A percentile compares a stretch with the other conserved stretches of the same genome.
These are phyloP conservation scores for Pichia terricola DNA, from an alignment of 1,139 yeast species.

Conservation along the genomic window DNA sequence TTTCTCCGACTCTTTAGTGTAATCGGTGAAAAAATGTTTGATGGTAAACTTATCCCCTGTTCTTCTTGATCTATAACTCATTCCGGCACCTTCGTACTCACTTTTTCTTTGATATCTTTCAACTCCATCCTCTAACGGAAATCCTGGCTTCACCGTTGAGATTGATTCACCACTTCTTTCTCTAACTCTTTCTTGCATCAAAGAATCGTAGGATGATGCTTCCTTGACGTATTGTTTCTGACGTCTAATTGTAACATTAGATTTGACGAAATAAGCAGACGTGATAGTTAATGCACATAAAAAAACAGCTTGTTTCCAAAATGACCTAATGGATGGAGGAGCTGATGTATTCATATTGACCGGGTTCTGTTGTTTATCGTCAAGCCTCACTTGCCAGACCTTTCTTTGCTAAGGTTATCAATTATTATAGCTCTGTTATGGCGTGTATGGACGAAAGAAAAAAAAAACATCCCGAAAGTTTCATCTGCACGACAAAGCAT, in stretches of 20 bases:
- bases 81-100: conserved; percentile 59
- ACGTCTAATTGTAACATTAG: conserved; percentile 27
- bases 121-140: conserved; percentile 26
- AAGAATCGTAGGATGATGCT: conserved; percentile 24
- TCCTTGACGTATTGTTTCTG: conserved; percentile 25
- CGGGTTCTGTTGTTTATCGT: background rate
- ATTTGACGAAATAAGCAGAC: conserved; percentile 26
- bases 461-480: too few species aligned
- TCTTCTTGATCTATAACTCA: conserved; percentile 41
- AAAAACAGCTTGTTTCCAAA: conserved; percentile 25
- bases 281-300: conserved; percentile 21
- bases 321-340: conserved; percentile 19
- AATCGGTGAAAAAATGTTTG: conserved; percentile 13
- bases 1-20: conserved; percentile 5
- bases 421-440: too few species aligned
- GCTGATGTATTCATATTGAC: conserved; percentile 10
- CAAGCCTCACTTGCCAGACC: background rate
- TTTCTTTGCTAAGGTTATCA: background rate
- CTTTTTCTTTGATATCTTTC: conserved; percentile 36
- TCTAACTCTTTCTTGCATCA: conserved; percentile 17
- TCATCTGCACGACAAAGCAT: too few species aligned
- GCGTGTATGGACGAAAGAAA: too few species aligned
- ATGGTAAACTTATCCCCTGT: conserved; percentile 32
- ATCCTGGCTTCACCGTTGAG: conserved; percentile 34
- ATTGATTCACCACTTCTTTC: conserved; percentile 18